Evolutionary conservation across 202 grass and related monocot species (phyloP), one percentile per base, ranked within the genome.

Genomic region (Eragrostis tef): DNA sequence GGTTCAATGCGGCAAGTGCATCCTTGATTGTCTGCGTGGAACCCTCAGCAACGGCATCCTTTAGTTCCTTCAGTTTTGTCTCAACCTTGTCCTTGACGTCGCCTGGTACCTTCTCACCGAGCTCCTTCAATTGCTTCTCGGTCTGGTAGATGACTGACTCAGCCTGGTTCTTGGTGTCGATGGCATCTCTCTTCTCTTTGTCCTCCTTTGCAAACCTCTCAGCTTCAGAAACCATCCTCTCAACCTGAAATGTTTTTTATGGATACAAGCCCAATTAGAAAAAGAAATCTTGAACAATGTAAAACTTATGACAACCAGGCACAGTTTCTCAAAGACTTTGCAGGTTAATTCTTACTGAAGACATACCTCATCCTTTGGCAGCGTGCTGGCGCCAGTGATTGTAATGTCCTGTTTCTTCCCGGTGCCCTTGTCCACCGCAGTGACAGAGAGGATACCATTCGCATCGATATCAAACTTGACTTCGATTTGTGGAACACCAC

Each of bases 341-440:
- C 16, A 78, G 42, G 7, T 6, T 31, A 25, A 44, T 17, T 25
- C 14, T 47, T 42, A 20, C 17, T 52, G 13, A 20, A 34, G 27
- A 31, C 67, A 74, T 83, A 92, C 86, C 90, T 92, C 86, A 50
- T 89, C 86, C 60, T 88, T 81, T 0, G 86, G 90, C 76, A 92
- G 71, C 14, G 90, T 92, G 66, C 86, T 89, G 61, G 90, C 90
- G 1, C 90, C 90, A 11, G 90, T 89, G 12, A 92, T 92, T n/a
- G 76, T 89, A n/a, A 92, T 92, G 72, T 92, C 90, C 80, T 92
- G 90, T 64, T 86, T 92, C 84, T 89, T 92, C 45, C 90, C 90
- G 1, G 90, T 92, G 26, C 90, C 90, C 72, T 92, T 92, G 59
- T 92, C 90, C 24, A 92, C 83, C 6, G 90, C 83, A 31, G 83